A percentile compares a stretch with the other conserved stretches of the same genome.
Conservation (phyloP, 2,329 filamentous ascomycete species). For the Pseudogymnoascus sp. region DNA sequence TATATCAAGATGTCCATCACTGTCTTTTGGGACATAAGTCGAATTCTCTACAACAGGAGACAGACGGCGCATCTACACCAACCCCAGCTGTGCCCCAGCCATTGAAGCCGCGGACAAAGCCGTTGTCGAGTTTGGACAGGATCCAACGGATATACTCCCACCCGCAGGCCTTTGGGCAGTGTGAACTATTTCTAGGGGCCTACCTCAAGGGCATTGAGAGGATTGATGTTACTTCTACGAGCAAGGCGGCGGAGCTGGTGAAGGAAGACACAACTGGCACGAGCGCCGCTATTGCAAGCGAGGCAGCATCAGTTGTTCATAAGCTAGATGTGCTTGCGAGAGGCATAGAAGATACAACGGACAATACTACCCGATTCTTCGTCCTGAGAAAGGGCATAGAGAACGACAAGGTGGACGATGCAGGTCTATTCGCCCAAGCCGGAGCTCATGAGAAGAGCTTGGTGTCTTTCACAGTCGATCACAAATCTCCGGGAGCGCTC, state of each 20-base stretch:
- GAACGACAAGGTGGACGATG: slow-evolving; percentile 12
- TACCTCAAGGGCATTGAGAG: slow-evolving; percentile 68
- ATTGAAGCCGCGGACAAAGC: slow-evolving; percentile 37
- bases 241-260: slow-evolving; percentile 72
- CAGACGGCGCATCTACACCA: slow-evolving; percentile 33
- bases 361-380: slow-evolving; percentile 76
- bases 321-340: slow-evolving; percentile 60
- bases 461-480: slow-evolving; percentile 74
- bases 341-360: slow-evolving; percentile 62
- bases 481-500: slow-evolving; percentile 70
- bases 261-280: slow-evolving; percentile 47
- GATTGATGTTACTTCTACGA: slow-evolving; percentile 79
- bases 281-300: slow-evolving; percentile 70
- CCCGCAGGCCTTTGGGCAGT: slow-evolving; percentile 93
- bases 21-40: slow-evolving; percentile 58
- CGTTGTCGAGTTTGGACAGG: slow-evolving; percentile 45
- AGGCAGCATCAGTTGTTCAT: slow-evolving; percentile 60
- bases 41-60: slow-evolving; percentile 5
- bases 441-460: slow-evolving; percentile 51
- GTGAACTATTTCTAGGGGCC: slow-evolving; percentile 61
- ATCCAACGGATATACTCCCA: slow-evolving; percentile 81
- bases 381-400: slow-evolving; percentile 40
- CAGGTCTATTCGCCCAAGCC: neutral
- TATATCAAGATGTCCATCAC: slow-evolving; percentile 82
- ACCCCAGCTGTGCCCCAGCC: slow-evolving; percentile 42